Evolutionary conservation across 2,329 filamentous ascomycete species (phyloP), one percentile per base, ranked within the genome.

Genomic region (Phoma herbarum): DNA sequence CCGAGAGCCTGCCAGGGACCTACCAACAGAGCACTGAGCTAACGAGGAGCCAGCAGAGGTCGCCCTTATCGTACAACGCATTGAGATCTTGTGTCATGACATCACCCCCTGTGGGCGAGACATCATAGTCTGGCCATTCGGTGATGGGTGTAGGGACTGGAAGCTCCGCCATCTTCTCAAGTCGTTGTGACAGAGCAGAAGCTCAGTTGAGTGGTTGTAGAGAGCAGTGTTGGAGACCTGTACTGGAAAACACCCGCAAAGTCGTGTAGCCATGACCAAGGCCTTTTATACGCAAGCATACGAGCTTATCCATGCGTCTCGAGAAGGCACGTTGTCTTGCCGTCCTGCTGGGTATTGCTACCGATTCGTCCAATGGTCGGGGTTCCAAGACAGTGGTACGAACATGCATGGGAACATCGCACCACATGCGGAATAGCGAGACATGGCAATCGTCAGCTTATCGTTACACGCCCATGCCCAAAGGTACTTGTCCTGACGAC

Each of bases 1-100:
- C 3, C 5, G n/a, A 7, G 31, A n/a, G 16, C 16, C 14, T 31
- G 29, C 11, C 35, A 39, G n/a, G 10, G 11, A 39, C 35, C 35
- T 63, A 70, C 72, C 72, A 75, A 56, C 72, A 75, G n/a, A 75
- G 57, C 42, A 68, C 59, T 8, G 70, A 62, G 52, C 68, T 68
- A 14, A 64, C 52, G 41, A 82, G 62, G 50, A 82, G 47, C 80
- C 80, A 82, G 26, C 77, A 80, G 4, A 82, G 59, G 22, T 82
- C 79, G 11, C 80, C 80, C 71, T 82, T 82, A 57, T 82, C 78
- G 43, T 82, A 82, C 0, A 75, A 75, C 1, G 78, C 77, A 60
- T 80, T 81, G 52, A 82, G 70, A 48, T 82, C 76, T 46, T 79
- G 75, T 0, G 79, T 81, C 42, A 81, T 68, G 11, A 80, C 79